Evolutionary conservation across 2,329 filamentous ascomycete genomes (phyloP).

Genomic region (Rugonectria rugulosa): DNA sequence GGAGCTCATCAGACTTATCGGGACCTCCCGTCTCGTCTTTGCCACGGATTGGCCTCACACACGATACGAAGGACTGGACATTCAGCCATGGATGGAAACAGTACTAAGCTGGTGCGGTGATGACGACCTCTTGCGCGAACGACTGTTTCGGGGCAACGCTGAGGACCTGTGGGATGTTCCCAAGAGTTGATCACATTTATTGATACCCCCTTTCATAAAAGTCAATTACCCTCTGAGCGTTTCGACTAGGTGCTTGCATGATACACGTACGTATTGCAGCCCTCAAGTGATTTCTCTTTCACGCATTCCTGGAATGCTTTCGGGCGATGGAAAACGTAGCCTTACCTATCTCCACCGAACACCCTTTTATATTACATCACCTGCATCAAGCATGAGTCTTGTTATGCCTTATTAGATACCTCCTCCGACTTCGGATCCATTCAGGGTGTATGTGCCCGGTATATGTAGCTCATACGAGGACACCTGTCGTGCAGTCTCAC

Average conservation of each 20-base stretch:
- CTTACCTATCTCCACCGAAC: no score
- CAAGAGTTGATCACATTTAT: not conserved
- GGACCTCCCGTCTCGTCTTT: slow-evolving; percentile 57
- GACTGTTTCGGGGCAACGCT: slow-evolving; percentile 64
- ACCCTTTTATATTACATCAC: no score
- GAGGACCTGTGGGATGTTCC: slow-evolving; percentile 54
- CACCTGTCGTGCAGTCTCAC: no score
- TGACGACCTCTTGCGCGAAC: slow-evolving; percentile 52
- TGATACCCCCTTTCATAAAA: not conserved
- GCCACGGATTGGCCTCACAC: slow-evolving; percentile 73
- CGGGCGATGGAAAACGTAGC: no score
- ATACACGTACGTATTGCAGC: no score
- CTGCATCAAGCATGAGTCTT: no score
- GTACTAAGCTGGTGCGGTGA: slow-evolving; percentile 61
- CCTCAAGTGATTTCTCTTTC: no score
- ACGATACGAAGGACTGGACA: slow-evolving; percentile 64
- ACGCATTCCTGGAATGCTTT: no score
- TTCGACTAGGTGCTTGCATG: not conserved
- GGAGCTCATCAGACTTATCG: slow-evolving; percentile 55
- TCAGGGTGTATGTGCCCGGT: no score
- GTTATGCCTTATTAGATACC: no score
- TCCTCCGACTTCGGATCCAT: not conserved
- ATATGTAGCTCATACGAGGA: no score
- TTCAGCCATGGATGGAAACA: slow-evolving; percentile 53
- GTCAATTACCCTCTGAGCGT: not conserved